Base-by-base conservation (phyloP, 192 early-diverging fungal genomes). In the Pecoramyces ruminantium region DNA sequence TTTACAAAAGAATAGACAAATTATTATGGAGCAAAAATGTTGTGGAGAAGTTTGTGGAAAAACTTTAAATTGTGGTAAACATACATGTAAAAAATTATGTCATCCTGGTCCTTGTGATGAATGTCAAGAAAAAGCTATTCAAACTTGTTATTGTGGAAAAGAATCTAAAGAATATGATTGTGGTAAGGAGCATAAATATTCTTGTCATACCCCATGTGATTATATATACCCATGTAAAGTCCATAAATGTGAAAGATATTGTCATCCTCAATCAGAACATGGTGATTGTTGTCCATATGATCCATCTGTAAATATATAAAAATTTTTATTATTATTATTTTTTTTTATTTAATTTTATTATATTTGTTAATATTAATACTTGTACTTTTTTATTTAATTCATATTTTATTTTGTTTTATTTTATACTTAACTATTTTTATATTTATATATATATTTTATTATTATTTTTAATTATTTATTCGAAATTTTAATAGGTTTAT, bases 1-100 rank as follows among this genome's bases (percentile, higher is more conserved):
- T n/a, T n/a, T n/a, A n/a, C n/a, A n/a, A n/a, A n/a, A n/a, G n/a
- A n/a, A n/a, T n/a, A 16, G 11, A 21, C 51, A 67, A 67, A 4
- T 67, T 9, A 67, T 67, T 21, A 67, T 67, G 51, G 51, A 67
- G n/a, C 51, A 88, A 11, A 87, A 86, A 78, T 92, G 92, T 1
- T 98, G 97, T 86, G 92, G 88, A 13, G 81, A 88, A 29, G 83
- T 90, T 0, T 94, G 93, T 81, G 93, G 87, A 25, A 88, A 93
- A 78, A 80, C 90, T 38, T 83, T 95, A 39, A 90, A 90, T 29
- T 95, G 94, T 79, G 91, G 89, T n/a, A 87, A 87, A 42, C 93
- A 94, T 87, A 79, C 83, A 1, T 95, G 94, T 83, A 79, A 86
- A 34, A 84, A 90, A 29, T 67, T 85, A 8, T 95, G 94, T 82